phyloP scores from a whole-genome alignment of 768 basidiomycete species.

The Tricholomella constricta region DNA sequence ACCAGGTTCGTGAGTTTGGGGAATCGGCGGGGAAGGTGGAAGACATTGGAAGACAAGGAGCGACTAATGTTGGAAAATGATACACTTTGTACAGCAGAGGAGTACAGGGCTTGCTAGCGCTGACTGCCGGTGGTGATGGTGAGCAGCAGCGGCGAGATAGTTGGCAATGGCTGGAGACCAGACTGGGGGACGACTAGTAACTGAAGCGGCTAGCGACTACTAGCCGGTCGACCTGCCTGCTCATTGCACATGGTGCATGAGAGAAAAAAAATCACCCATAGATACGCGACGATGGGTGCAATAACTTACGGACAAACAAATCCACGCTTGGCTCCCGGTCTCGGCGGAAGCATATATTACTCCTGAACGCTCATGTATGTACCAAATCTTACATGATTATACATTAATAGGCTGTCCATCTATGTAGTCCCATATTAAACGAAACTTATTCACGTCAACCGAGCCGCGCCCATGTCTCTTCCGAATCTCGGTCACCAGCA shows the following conservation, averaged over 20 bases:
- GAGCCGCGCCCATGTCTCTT: conserved; percentile 74
- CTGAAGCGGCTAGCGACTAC: conserved; percentile 3
- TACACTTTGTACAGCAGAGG: conserved; percentile 9
- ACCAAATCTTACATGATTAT: neutral
- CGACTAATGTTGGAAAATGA: conserved; percentile 18
- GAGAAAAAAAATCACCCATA: conserved; percentile 16
- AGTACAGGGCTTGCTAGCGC: neutral
- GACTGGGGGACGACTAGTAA: conserved; percentile 9
- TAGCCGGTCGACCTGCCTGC: conserved; percentile 5
- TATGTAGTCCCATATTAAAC: conserved; percentile 13
- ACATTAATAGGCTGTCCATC: conserved; percentile 2
- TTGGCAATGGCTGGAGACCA: neutral
- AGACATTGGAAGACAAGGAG: conserved; percentile 32
- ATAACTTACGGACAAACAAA: conserved; percentile 7
- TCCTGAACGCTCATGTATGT: neutral
- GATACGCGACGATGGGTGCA: conserved; percentile 8
- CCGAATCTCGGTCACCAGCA: conserved; percentile 55
- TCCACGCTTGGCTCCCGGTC: conserved; percentile 4
- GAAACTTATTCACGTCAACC: conserved; percentile 35
- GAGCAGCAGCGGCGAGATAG: neutral
- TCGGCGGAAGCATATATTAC: neutral
- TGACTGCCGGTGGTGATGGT: neutral
- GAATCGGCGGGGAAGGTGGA: conserved; percentile 34
- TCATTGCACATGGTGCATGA: conserved; percentile 18
- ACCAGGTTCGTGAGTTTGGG: conserved; percentile 43